These are phyloP conservation scores for Skeletonema tropicum DNA, from an alignment of 108 stramenopile genomes.

Conservation along the genomic window DNA sequence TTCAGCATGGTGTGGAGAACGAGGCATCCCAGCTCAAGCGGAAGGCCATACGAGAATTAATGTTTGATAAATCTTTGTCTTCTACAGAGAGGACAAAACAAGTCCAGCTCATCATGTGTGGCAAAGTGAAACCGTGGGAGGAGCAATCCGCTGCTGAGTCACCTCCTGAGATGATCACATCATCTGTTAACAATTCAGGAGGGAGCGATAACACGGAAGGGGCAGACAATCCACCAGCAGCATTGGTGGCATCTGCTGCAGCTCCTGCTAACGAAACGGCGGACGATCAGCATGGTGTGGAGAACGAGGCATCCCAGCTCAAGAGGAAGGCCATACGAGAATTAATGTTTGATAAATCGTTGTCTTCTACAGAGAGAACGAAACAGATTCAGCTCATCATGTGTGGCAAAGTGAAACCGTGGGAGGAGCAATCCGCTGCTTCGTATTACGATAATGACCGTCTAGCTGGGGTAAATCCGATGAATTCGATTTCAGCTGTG, in stretches of 20 bases:
- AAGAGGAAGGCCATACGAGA: constrained; percentile 13
- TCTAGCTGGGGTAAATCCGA: too few species aligned
- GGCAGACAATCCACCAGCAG: too few species aligned
- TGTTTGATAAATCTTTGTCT: not conserved
- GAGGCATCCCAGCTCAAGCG: constrained; percentile 4
- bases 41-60: constrained; percentile 8
- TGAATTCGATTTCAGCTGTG: too few species aligned
- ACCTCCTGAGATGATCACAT: too few species aligned
- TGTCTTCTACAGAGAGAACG: not conserved
- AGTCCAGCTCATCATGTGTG: constrained; percentile 8
- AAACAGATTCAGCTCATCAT: constrained; percentile 10
- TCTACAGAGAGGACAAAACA: constrained; percentile 1
- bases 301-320: not conserved
- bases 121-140: not conserved
- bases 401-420: not conserved
- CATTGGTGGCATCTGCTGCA: too few species aligned
- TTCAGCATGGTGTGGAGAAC: not conserved
- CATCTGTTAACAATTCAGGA: too few species aligned
- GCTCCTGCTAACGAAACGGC: not conserved
- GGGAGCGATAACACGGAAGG: too few species aligned
- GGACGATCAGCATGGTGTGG: not conserved
- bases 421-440: not conserved
- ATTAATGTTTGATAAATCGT: constrained; percentile 4
- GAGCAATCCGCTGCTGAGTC: not conserved
- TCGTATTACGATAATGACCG: too few species aligned